Base-by-base conservation (phyloP, 2,329 filamentous ascomycete species). In the Colletotrichum paranaense region DNA sequence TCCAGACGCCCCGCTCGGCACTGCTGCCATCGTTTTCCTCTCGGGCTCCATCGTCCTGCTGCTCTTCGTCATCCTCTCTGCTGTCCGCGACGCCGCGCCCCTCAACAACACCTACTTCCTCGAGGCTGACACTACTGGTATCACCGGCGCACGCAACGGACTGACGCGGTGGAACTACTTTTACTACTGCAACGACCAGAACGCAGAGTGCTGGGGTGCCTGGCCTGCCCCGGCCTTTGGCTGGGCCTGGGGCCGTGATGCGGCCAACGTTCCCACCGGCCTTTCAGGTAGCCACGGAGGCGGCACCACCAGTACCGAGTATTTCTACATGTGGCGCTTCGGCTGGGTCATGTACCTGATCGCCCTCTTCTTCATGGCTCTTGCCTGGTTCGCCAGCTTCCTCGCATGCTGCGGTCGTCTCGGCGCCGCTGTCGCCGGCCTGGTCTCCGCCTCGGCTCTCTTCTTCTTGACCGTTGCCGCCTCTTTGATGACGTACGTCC, bases 341-440 rank as follows among this genome's bases (percentile, higher is more conserved):
- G 93, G 94, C 82, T 98, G 96, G 90, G 94, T 95, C 49, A 97
- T 98, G 83, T 94, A 94, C 85, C 86, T 98, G 69, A 92, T 98
- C 76, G 91, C 92, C 22, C 89, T 98, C 49, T 91, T 98, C 87
- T 97, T 97, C 82, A 90, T 90, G 75, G 87, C 90, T 60, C 68
- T 91, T 30, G 90, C 92, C 74, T 91, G 95, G 80, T 89, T 95
- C 82, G 84, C 88, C 12, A 90, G 91, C 75, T 87, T 95, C 74
- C 83, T 95, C 19, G 92, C 93, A 19, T 91, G 93, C 79, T 94
- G 88, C 82, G 91, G 91, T 42, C 90, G 93, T 68, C 86, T 95
- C 1, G 93, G 92, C 58, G 89, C 92, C 8, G 92, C 91, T 59
- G 81, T 95, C 55, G 89, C 92, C 5, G 91, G 89, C 22, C 79